A percentile compares a stretch with the other conserved stretches of the same genome.
phyloP scores from a whole-genome alignment of 805 yeast genomes.

The Candida lessepsii region DNA sequence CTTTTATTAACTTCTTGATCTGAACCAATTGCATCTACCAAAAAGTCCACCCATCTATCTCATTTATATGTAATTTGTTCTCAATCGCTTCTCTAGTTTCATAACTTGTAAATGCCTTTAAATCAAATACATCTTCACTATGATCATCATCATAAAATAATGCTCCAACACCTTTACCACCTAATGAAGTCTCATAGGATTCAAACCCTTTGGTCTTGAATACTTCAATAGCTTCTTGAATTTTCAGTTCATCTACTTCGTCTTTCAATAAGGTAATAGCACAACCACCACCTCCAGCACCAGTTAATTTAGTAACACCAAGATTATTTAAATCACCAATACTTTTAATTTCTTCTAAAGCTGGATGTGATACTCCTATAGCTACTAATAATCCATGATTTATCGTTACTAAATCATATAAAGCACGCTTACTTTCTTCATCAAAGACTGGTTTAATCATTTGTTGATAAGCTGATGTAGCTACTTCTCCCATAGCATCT shows the following conservation, averaged over 20 bases:
- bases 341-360: slow-evolving; percentile 71
- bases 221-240: slow-evolving; percentile 35
- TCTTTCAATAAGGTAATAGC: slow-evolving; percentile 79
- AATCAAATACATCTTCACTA: slow-evolving; percentile 21
- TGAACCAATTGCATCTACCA: slow-evolving; percentile 56
- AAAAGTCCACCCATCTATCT: slow-evolving; percentile 51
- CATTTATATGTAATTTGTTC: slow-evolving; percentile 42
- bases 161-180: slow-evolving; percentile 86
- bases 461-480: slow-evolving; percentile 67
- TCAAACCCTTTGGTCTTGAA: slow-evolving; percentile 57
- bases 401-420: slow-evolving; percentile 66
- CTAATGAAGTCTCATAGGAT: slow-evolving; percentile 75
- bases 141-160: slow-evolving; percentile 20
- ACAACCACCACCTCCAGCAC: slow-evolving; percentile 99
- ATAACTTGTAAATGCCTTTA: slow-evolving; percentile 37
- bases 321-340: slow-evolving; percentile 61
- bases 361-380: slow-evolving; percentile 89
- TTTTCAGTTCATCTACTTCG: slow-evolving; percentile 30
- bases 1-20: too few relatives aligned
- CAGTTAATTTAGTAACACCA: slow-evolving; percentile 92
- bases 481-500: slow-evolving; percentile 72
- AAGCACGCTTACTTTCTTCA: slow-evolving; percentile 30
- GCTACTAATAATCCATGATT: slow-evolving; percentile 88
- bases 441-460: slow-evolving; percentile 55
- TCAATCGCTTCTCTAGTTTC: slow-evolving; percentile 49